phyloP scores from a whole-genome alignment of 2,329 filamentous ascomycete genomes.

The Talaromyces sp. region DNA sequence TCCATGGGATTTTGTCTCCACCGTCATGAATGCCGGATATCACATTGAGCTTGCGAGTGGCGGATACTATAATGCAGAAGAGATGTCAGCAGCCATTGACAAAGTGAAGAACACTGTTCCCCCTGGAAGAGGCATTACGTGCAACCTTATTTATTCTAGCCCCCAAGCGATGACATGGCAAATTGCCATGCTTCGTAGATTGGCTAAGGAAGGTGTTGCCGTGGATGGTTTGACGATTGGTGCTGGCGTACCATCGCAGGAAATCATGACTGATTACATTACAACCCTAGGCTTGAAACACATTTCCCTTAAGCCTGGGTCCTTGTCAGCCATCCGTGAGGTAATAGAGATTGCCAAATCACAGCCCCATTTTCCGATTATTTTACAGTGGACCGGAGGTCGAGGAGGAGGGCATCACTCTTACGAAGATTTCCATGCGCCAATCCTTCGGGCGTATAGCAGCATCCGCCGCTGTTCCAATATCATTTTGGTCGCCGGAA shows the following conservation, averaged over 20 bases:
- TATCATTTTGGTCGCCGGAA: conserved; percentile 81
- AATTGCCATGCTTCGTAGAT: conserved; percentile 46
- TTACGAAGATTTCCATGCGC: conserved; percentile 90
- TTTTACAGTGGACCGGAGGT: conserved; percentile 92
- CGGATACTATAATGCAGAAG: conserved; percentile 66
- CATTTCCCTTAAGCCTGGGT: conserved; percentile 90
- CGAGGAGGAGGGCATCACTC: conserved; percentile 92
- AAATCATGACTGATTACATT: conserved; percentile 89
- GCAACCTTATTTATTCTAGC: conserved; percentile 52
- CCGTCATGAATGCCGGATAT: conserved; percentile 92
- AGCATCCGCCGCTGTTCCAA: conserved; percentile 80
- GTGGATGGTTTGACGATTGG: conserved; percentile 90
- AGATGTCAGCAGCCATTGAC: conserved; percentile 43
- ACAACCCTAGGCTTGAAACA: conserved; percentile 87
- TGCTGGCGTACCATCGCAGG: conserved; percentile 86
- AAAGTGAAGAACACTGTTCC: conserved; percentile 60
- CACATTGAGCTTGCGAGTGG: conserved; percentile 85
- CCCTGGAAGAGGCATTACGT: conserved; percentile 52
- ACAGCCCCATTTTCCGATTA: conserved; percentile 84
- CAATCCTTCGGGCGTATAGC: conserved; percentile 83
- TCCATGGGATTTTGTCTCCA: conserved; percentile 83
- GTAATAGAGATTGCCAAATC: conserved; percentile 90
- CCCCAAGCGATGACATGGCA: conserved; percentile 51
- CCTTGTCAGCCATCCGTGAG: conserved; percentile 76
- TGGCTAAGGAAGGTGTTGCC: conserved; percentile 70